Percentiles rank a stretch among this genome's conserved stretches.
Conservation (phyloP, 352 stramenopile species). For the Phytopythium litorale region DNA sequence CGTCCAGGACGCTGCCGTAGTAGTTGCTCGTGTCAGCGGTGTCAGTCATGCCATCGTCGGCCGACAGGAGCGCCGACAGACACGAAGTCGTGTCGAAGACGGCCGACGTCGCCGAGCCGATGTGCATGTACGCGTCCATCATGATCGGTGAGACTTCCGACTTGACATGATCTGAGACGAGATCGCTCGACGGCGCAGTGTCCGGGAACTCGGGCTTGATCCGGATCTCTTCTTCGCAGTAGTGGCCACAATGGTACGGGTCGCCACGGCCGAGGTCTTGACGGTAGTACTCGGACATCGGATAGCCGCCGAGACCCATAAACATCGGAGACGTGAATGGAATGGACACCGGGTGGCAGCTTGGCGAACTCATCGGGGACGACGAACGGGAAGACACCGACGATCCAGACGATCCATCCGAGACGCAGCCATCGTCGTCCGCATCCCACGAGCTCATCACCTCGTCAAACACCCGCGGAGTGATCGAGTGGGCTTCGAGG, state of each 20-base stretch:
- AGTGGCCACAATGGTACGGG: neutral
- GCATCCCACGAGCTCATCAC: slow-evolving; percentile 1
- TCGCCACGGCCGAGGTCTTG: neutral
- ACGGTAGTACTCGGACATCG: neutral
- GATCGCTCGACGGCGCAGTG: slow-evolving; percentile 2
- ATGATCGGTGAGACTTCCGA: neutral
- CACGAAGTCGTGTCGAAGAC: neutral
- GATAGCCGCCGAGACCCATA: neutral
- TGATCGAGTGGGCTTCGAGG: neutral
- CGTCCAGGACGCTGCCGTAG: neutral
- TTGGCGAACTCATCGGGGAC: neutral
- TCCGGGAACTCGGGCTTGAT: neutral
- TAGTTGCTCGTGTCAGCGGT: neutral
- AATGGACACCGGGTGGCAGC: neutral
- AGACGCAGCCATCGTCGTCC: neutral
- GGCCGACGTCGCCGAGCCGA: neutral
- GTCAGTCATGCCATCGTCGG: neutral
- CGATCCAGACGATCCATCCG: slow-evolving; percentile 3
- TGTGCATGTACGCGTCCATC: slow-evolving; percentile 1
- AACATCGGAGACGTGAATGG: neutral
- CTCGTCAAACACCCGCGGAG: slow-evolving; percentile 5
- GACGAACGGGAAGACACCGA: too few species aligned
- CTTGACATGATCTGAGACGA: neutral
- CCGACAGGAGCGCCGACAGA: slow-evolving; percentile 3
- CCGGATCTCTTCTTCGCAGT: neutral